Base-by-base conservation (phyloP, 2,329 filamentous ascomycete genomes). In the Penicillium polonicum region DNA sequence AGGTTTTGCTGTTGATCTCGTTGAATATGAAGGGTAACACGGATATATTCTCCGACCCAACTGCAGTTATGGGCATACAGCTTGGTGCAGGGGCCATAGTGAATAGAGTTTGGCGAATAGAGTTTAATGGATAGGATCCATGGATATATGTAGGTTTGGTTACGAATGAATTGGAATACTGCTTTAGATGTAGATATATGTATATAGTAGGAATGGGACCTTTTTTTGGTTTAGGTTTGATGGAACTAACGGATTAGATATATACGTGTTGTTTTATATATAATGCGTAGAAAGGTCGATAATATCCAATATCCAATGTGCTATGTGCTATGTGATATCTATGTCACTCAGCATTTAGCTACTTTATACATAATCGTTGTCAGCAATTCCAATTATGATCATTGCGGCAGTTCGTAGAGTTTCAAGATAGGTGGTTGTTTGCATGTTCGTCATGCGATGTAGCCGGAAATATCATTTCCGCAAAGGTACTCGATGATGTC, bases 1-100 rank as follows among this genome's bases (percentile, higher is more conserved):
- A 77, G 45, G 81, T 83, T 76, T 85, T 86, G 52, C 90, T 88
- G 27, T 81, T 83, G 13, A 83, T 81, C 63, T 93, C 88, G 50
- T 79, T 81, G 82, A 92, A 97, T 6, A 85, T 83, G 43, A 90
- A 82, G 7, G 44, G 12, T 5, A 2, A n/a, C 12, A 21, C 12
- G 29, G 1, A 85, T 60, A 97, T 85, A 72, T 85, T 88, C 4
- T 48, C 44, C 29, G 29, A 15, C 2, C 19, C 44, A 21, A 17
- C 44, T 19, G 5, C 5, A 15, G n/a, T 31, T 31, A 15, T 21
- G 43, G 8, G 12, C 3, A 45, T 19, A 27, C 7, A 5, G 23
- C 23, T 23, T 23, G 23, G 23, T 23, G 27, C 27, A 8, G 27
- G 27, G 8, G 27, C 31, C 13, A 33, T 15, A 15, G 41, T 27